Evolutionary conservation across 768 basidiomycete genomes (phyloP).

Genomic region (Termitomyces sp.): DNA sequence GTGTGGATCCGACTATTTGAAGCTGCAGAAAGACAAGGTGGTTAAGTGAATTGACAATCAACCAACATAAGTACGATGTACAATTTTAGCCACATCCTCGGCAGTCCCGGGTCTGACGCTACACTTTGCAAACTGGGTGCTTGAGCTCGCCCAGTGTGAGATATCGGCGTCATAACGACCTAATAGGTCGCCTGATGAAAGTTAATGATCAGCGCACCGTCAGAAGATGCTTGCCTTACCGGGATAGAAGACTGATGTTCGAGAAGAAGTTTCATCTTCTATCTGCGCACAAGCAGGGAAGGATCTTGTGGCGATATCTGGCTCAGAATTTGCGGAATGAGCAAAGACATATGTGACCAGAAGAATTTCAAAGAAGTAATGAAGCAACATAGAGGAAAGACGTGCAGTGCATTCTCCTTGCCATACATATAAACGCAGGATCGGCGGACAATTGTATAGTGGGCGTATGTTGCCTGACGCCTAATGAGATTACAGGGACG

Average conservation of each 20-base stretch:
- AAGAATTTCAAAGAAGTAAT: background rate
- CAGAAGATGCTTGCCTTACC: constrained; percentile 18
- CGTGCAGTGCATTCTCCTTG: background rate
- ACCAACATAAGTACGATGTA: constrained; percentile 17
- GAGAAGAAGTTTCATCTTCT: constrained; percentile 28
- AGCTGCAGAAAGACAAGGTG: constrained; percentile 28
- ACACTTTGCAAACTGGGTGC: constrained; percentile 39
- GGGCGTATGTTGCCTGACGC: too few species aligned
- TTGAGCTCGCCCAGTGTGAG: constrained; percentile 47
- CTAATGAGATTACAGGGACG: too few species aligned
- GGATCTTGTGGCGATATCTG: background rate
- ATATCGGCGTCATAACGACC: constrained; percentile 35
- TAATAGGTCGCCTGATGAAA: constrained; percentile 12
- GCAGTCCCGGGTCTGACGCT: constrained; percentile 54
- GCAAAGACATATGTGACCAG: background rate
- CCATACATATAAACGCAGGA: background rate
- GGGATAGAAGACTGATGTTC: constrained; percentile 39
- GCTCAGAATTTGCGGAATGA: background rate
- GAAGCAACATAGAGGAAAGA: background rate
- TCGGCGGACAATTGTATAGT: background rate
- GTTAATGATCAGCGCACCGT: background rate
- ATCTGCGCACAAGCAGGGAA: constrained; percentile 32
- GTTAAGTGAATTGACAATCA: background rate
- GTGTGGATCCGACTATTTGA: constrained; percentile 33
- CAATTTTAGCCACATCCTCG: constrained; percentile 44